Base-by-base conservation (phyloP, 1,139 yeast genomes). In the Arxiozyma slooffiae region DNA sequence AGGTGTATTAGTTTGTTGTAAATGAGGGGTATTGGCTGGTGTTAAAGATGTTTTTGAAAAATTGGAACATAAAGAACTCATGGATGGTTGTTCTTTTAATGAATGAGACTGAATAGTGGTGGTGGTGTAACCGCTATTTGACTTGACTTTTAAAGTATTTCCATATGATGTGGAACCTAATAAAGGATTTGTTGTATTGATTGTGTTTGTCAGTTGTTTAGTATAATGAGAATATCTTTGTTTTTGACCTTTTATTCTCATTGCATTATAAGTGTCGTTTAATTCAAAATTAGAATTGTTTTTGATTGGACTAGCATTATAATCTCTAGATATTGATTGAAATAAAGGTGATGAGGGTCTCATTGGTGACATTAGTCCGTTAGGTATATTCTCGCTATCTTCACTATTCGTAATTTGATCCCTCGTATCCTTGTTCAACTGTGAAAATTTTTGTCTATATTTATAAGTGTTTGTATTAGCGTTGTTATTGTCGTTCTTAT, bases 241-340 rank as follows among this genome's bases (percentile, higher is more conserved):
- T 49, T 62, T 64, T 51, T 64, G 68, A 44, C 63, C 59, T 50
- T 59, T 61, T 9, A 63, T 64, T 50, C 62, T 64, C 39, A 63
- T 49, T 1, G 67, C 51, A 45, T 63, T 62, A 38, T 53, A 57
- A 42, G 55, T 57, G n/a, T 49, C 50, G 34, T 45, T 39, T 36
- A 14, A 23, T 24, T 42, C 42, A 4, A 26, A 26, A 41, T 38
- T 45, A 21, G 23, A 26, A 4, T 40, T 40, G n/a, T 36, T 45
- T 23, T 38, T 50, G 11, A 46, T 48, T 5, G 52, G 52, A 41
- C 44, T 41, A 4, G 44, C 38, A 20, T 48, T 41, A 8, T 46
- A 7, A 36, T 44, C 46, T 16, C 38, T 48, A 11, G 41, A 30
- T 18, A 40, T 36, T 11, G 23, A 38, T 16, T 49, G 40, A 30